Evolutionary conservation across 129 eudicot species (phyloP).

Genomic region (Flaveria ramosissima): DNA sequence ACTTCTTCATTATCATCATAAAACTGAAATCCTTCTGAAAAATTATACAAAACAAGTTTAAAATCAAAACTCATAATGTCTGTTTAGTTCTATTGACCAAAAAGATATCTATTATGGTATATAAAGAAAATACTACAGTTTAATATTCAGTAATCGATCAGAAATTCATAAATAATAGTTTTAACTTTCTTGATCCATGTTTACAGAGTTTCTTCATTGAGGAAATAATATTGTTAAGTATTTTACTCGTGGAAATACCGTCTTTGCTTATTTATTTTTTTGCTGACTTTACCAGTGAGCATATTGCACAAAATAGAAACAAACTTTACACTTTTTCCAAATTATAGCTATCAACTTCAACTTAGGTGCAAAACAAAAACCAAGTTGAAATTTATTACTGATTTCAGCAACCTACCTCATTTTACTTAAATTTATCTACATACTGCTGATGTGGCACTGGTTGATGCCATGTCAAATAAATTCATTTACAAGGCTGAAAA

Average conservation of each 20-base stretch:
- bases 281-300: no score
- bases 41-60: conserved; percentile 19
- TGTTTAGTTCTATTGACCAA: background rate
- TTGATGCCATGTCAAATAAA: conserved; percentile 5
- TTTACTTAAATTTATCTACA: background rate
- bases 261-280: no score
- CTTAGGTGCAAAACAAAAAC: background rate
- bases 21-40: conserved; percentile 64
- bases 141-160: background rate
- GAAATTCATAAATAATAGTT: background rate
- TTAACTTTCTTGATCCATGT: background rate
- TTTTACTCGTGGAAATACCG: background rate
- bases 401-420: background rate
- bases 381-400: background rate
- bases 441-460: background rate
- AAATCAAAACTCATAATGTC: background rate
- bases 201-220: background rate
- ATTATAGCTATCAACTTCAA: background rate
- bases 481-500: background rate
- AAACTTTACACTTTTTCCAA: background rate
- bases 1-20: conserved; percentile 64
- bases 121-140: background rate
- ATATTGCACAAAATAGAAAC: no score
- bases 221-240: background rate
- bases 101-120: background rate